Base-by-base conservation (phyloP, 2,329 filamentous ascomycete species). In the Fusarium nodosum region DNA sequence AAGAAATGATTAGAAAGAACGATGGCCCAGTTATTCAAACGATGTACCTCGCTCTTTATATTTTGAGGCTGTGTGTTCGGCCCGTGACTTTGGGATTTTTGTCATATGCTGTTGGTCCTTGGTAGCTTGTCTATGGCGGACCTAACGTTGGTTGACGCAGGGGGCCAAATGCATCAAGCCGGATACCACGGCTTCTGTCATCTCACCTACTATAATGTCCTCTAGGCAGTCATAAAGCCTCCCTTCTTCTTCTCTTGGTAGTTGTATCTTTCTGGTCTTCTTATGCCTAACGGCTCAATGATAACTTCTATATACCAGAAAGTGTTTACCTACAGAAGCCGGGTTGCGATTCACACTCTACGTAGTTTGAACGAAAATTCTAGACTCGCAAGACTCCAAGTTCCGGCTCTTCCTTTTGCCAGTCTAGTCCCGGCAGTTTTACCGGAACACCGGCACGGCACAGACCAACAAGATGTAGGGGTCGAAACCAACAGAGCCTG, bases 1-100 rank as follows among this genome's bases (percentile, higher is more conserved):
- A 24, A 15, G 2, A 24, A 16, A 15, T 1, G 2, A 16, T 15
- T 22, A 3, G 6, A 0, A 24, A 41, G 2, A 6, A 41, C 9
- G 1, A 16, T 8, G 12, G 2, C 39, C 7, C 20, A 33, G 11
- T 9, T 2, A n/a, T 13, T 4, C 1, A 2, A 12, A 3, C 7
- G 18, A 18, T 11, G 16, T 10, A 11, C 6, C 7, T 3, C 16
- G 3, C 6, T 12, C 16, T 39, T 39, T 51, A 51, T 39, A 28
- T 7, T 5, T 24, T 12, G 4, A 6, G 2, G 3, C 8, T 12
- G 15, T 3, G 11, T 3, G 13, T 2, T 9, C 10, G 24, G 24
- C 24, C 48, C 18, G 48, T n/a, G 16, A 18, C 24, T n/a, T 22
- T 13, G 9, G 7, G n/a, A 4, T 39, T 9, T 9, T 6, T 6